Conservation (phyloP, 2,329 filamentous ascomycete species). For the Septoria linicola region DNA sequence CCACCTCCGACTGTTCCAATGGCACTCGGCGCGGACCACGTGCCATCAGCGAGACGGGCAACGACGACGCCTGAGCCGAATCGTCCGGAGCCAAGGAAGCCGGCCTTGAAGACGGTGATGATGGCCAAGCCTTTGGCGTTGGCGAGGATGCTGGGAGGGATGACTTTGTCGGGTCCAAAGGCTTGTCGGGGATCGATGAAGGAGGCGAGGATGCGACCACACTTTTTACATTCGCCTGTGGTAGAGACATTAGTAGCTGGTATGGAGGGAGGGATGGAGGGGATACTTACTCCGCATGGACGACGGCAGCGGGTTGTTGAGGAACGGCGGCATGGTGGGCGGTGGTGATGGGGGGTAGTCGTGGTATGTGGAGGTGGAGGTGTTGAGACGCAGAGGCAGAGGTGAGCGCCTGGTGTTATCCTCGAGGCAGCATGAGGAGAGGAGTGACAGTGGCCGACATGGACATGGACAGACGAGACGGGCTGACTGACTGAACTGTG, state of each 20-base stretch:
- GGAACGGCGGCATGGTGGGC: constrained; percentile 44
- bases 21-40: constrained; percentile 78
- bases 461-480: too few relatives aligned
- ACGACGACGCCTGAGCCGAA: constrained; percentile 82
- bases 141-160: constrained; percentile 83
- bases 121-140: constrained; percentile 90
- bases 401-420: too few relatives aligned
- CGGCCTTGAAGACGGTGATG: constrained; percentile 82
- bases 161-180: constrained; percentile 95
- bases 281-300: constrained; percentile 52
- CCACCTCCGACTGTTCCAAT: constrained; percentile 79
- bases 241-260: not conserved
- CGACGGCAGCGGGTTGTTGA: constrained; percentile 56
- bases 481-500: too few relatives aligned
- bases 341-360: not conserved
- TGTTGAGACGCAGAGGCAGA: too few relatives aligned
- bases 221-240: constrained; percentile 94
- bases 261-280: not conserved
- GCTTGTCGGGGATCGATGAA: constrained; percentile 92
- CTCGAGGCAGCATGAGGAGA: too few relatives aligned
- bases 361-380: not conserved
- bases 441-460: too few relatives aligned
- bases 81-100: constrained; percentile 77
- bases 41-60: constrained; percentile 71
- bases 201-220: constrained; percentile 88